phyloP scores from a whole-genome alignment of 139 green algal genomes.

The Chlamydomonas eustigma region DNA sequence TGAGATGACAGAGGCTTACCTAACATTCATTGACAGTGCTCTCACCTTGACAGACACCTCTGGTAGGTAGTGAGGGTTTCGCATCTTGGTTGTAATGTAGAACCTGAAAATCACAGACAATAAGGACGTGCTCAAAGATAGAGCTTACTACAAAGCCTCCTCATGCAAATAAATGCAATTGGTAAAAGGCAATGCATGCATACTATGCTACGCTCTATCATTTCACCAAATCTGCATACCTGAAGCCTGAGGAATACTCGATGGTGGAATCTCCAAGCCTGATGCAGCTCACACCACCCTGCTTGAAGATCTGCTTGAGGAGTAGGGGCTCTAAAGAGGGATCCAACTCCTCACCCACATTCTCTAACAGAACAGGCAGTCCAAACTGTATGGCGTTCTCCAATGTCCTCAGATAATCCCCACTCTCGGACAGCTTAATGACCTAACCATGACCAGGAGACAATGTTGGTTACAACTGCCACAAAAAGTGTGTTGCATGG shows the following conservation, averaged over 20 bases:
- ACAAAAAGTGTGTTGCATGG: no score
- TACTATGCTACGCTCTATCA: no score
- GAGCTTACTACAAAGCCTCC: no score
- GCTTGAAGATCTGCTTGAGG: constrained; percentile 59
- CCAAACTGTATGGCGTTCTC: constrained; percentile 79
- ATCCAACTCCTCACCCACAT: constrained; percentile 61
- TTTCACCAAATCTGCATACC: no score
- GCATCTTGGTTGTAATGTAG: constrained; percentile 72
- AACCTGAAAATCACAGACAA: no score
- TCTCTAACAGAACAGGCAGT: constrained; percentile 67
- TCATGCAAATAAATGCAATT: not conserved
- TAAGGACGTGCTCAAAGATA: no score
- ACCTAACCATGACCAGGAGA: constrained; percentile 35
- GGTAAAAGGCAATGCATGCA: no score
- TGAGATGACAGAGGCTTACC: not conserved
- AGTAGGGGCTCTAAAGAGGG: constrained; percentile 70
- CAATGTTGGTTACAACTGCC: no score
- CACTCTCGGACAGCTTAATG: constrained; percentile 68
- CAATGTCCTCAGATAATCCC: constrained; percentile 64
- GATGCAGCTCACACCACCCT: constrained; percentile 66
- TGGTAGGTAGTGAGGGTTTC: constrained; percentile 57
- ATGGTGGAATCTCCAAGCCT: constrained; percentile 60
- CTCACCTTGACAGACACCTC: constrained; percentile 66
- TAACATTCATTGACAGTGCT: no score
- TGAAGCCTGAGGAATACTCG: constrained; percentile 66